Conservation (phyloP, 1,139 yeast species). For the Blastobotrys proliferans region DNA sequence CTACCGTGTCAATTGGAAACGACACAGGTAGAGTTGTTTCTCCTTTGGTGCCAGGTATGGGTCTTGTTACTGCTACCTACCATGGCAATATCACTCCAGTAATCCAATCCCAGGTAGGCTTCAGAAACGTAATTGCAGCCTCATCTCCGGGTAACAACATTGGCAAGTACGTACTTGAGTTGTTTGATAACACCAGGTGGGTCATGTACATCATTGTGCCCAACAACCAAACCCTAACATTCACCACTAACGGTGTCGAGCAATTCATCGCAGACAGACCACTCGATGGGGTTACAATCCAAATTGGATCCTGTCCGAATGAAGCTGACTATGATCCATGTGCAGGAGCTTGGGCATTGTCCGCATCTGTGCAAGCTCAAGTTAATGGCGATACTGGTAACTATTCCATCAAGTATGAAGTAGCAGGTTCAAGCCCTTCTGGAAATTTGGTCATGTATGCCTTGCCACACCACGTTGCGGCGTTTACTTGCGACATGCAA, state of each 20-base stretch:
- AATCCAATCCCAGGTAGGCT: constrained; percentile 54
- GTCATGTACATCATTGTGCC: constrained; percentile 48
- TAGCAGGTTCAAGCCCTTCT: constrained; percentile 51
- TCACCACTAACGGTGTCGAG: constrained; percentile 49
- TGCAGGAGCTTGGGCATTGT: constrained; percentile 56
- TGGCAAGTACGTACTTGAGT: constrained; percentile 43
- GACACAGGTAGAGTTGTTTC: constrained; percentile 46
- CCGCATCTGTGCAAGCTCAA: constrained; percentile 40
- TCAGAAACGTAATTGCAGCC: constrained; percentile 34
- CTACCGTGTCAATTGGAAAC: constrained; percentile 43
- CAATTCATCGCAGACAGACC: constrained; percentile 27
- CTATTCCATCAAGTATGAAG: constrained; percentile 49
- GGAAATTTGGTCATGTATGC: constrained; percentile 59
- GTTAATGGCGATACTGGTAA: constrained; percentile 41
- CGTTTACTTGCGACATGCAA: constrained; percentile 35
- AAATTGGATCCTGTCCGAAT: constrained; percentile 52
- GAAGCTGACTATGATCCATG: constrained; percentile 47
- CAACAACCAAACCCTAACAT: constrained; percentile 35
- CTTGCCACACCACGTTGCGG: constrained; percentile 65
- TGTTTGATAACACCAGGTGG: constrained; percentile 51
- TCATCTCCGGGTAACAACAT: constrained; percentile 30
- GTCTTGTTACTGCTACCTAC: constrained; percentile 63
- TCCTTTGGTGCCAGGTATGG: constrained; percentile 69
- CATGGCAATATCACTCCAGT: constrained; percentile 53
- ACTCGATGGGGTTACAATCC: constrained; percentile 51